Base-by-base conservation (phyloP, 2,329 filamentous ascomycete genomes). In the Phoma herbarum region DNA sequence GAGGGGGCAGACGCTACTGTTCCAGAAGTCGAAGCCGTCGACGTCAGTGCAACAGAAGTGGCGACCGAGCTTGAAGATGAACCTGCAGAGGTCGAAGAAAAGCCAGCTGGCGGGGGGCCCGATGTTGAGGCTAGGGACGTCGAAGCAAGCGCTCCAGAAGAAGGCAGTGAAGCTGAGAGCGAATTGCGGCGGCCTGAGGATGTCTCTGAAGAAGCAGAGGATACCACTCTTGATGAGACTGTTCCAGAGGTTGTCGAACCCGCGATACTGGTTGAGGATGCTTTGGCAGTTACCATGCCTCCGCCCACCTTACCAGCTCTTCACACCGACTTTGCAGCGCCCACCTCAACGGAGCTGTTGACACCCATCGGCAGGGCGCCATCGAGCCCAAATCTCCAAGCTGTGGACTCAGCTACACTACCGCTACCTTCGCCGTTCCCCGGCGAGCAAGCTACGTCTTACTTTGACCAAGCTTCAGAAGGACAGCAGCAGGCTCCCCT, bases 381-480 rank as follows among this genome's bases (percentile, higher is more conserved):
- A n/a, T 63, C 62, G 29, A 77, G 74, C 57, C 75, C 75, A 42
- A 71, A 67, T 5, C 56, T 77, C 9, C 65, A 68, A 23, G 75
- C 76, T 0, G 59, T 75, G 11, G 73, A 75, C 29, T 76, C 75
- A 7, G 66, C 73, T 20, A 75, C 73, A 1, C 65, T 78, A 2
- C 75, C 76, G n/a, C 59, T 77, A 16, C 75, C 75, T 22, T 78
- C 76, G 2, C 76, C 76, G 0, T 78, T 78, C 44, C 76, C 76
- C 5, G 73, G 68, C 0, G 73, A 71, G 20, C 68, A 57, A 9
- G 70, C 72, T 25, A 51, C 60, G 2, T 75, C 74, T 2, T 78
- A 72, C 44, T 66, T 76, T 37, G 74, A 75, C 46, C 58, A 65
- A 22, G 50, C 61, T 11, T 25, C 64, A 4, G 31, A 45, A 29